These are phyloP conservation scores for Iberis pinnata DNA, from an alignment of 345 rosid species.

Conservation along the genomic window DNA sequence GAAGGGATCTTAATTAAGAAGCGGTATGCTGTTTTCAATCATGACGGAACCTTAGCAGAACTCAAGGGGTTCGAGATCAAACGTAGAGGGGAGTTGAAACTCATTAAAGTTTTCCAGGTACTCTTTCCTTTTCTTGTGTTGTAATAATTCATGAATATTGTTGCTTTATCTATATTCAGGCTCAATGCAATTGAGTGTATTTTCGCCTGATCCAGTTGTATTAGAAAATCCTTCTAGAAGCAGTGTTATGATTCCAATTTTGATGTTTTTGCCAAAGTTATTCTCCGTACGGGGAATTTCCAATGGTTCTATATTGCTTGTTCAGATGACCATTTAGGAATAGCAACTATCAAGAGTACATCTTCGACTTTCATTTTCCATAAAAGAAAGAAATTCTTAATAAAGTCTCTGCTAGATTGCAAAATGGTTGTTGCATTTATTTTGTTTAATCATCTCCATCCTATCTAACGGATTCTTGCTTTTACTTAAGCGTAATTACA, in stretches of 20 bases:
- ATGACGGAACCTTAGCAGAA: constrained; percentile 97
- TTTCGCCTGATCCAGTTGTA: constrained; percentile 8
- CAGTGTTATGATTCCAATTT: constrained; percentile 1
- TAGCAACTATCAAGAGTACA: not conserved
- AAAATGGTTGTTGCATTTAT: not conserved
- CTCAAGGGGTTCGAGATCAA: constrained; percentile 99
- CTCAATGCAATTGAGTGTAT: not conserved
- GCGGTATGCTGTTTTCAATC: constrained; percentile 96
- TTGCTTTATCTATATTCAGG: constrained; percentile 13
- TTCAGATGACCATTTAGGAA: constrained; percentile 8
- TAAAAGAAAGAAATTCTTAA: constrained; percentile 6
- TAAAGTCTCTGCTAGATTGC: not conserved
- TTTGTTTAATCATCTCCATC: not conserved
- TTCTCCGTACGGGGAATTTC: constrained; percentile 1
- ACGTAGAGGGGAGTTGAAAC: constrained; percentile 98
- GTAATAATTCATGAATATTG: constrained; percentile 15
- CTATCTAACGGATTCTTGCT: not conserved
- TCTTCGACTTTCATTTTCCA: not conserved
- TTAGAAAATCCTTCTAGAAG: constrained; percentile 12
- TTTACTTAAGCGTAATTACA: constrained; percentile 3
- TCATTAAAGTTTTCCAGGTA: constrained; percentile 98
- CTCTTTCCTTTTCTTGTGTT: constrained; percentile 12
- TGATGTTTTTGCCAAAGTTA: not conserved
- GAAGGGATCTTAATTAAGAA: constrained; percentile 91
- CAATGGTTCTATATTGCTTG: constrained; percentile 11